Evolutionary conservation across 139 green algal genomes (phyloP).

Genomic region (Tetradesmus lagerheimii): DNA sequence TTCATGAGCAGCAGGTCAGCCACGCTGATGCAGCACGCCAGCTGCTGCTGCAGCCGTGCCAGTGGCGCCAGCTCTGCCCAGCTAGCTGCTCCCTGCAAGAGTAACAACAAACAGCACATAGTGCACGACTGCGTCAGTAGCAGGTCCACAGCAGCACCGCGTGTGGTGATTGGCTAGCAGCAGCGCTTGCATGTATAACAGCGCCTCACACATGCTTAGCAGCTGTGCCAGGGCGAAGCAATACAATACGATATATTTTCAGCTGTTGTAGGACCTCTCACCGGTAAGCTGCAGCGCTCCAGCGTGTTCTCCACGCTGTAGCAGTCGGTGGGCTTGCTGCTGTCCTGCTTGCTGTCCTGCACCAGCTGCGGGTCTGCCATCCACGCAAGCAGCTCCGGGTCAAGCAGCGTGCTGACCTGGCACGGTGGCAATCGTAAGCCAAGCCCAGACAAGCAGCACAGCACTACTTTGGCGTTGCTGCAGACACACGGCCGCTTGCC

Average conservation of each 20-base stretch:
- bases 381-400: slow-evolving; percentile 29
- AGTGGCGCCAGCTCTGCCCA: slow-evolving; percentile 27
- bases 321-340: slow-evolving; percentile 52
- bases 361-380: slow-evolving; percentile 61
- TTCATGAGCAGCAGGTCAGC: background rate
- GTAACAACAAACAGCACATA: background rate
- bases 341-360: slow-evolving; percentile 56
- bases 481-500: slow-evolving; percentile 15
- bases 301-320: slow-evolving; percentile 50
- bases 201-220: background rate
- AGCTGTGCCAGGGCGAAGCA: no score
- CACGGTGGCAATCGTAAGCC: background rate
- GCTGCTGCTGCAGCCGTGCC: slow-evolving; percentile 26
- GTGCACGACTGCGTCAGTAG: background rate
- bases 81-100: background rate
- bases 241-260: background rate
- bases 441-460: slow-evolving; percentile 28
- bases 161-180: no score
- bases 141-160: no score
- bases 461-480: slow-evolving; percentile 27
- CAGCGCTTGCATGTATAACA: no score
- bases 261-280: background rate
- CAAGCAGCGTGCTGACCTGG: slow-evolving; percentile 1
- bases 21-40: slow-evolving; percentile 13
- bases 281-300: slow-evolving; percentile 46